These are phyloP conservation scores for Xylariales sp. DNA, from an alignment of 2,329 filamentous ascomycete species.

Conservation along the genomic window DNA sequence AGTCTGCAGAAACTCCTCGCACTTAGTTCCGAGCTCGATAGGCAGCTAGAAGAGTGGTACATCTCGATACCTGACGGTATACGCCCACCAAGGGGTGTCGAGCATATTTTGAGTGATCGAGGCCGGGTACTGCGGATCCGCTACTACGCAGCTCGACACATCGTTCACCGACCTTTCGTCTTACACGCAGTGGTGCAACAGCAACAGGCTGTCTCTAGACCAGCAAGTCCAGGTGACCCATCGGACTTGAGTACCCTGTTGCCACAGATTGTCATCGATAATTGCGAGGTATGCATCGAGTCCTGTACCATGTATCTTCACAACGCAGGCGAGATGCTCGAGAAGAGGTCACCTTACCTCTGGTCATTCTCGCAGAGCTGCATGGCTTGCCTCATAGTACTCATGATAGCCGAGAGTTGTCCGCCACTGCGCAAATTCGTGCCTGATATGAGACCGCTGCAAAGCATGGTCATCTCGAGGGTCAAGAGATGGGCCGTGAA, in stretches of 20 bases:
- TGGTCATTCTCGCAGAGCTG: constrained; percentile 32
- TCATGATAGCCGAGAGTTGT: constrained; percentile 23
- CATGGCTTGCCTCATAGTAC: constrained; percentile 28
- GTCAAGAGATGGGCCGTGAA: constrained; percentile 5
- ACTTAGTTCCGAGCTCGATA: constrained; percentile 31
- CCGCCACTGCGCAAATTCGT: constrained; percentile 7
- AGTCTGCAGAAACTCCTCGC: constrained; percentile 25
- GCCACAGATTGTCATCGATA: constrained; percentile 28
- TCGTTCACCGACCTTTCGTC: constrained; percentile 62
- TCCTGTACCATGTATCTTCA: constrained; percentile 31
- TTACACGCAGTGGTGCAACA: constrained; percentile 23
- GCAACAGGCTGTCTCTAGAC: constrained; percentile 3
- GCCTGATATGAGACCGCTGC: constrained; percentile 2
- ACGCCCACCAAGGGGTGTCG: constrained; percentile 50
- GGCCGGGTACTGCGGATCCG: constrained; percentile 65
- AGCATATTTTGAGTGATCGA: constrained; percentile 55
- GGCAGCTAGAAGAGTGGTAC: constrained; percentile 35
- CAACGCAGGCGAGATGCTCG: constrained; percentile 30
- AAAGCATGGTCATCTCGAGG: constrained; percentile 1
- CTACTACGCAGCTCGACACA: constrained; percentile 66
- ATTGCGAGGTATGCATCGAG: constrained; percentile 29
- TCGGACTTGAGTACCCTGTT: constrained; percentile 17
- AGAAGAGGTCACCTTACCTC: constrained; percentile 32
- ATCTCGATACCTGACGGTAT: constrained; percentile 30
- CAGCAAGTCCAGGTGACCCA: neutral